Evolutionary conservation across 345 rosid species (phyloP).

Genomic region (Gossypium herbaceum): DNA sequence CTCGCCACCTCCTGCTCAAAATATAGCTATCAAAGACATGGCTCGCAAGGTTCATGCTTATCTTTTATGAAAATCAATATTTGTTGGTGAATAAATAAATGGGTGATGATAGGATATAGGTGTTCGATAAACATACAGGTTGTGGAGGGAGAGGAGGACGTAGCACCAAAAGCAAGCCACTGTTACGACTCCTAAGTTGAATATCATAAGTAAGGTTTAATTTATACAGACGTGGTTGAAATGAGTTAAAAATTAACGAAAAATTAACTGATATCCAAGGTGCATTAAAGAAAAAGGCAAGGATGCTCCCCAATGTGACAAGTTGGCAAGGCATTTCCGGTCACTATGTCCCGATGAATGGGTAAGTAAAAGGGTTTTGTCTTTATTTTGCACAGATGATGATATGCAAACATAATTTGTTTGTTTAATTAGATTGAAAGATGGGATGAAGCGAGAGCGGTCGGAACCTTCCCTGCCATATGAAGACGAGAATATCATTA

Average conservation of each 20-base stretch:
- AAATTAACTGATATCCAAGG: conserved; percentile 2
- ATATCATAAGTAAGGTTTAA: conserved; percentile 21
- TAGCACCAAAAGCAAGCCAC: conserved; percentile 30
- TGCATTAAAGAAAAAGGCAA: conserved; percentile 27
- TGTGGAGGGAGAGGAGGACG: neutral
- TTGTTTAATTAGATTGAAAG: conserved; percentile 26
- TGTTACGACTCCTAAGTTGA: conserved; percentile 32
- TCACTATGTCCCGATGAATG: conserved; percentile 41
- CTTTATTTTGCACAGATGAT: neutral
- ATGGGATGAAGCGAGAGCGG: conserved; percentile 31
- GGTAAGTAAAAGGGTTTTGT: conserved; percentile 13
- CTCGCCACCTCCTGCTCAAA: neutral
- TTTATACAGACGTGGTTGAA: neutral
- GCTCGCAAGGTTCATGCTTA: conserved; percentile 15
- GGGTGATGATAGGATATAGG: too few relatives aligned
- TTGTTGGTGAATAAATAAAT: too few relatives aligned
- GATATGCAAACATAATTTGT: neutral
- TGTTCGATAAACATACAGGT: neutral
- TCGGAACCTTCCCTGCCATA: conserved; percentile 18
- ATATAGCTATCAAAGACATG: conserved; percentile 13
- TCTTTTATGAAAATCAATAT: neutral
- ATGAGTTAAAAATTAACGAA: neutral
- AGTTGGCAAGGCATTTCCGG: conserved; percentile 28
- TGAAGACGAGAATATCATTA: neutral
- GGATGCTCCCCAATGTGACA: conserved; percentile 23